Evolutionary conservation across 192 early-diverging fungal genomes (phyloP), one percentile per base, ranked within the genome.

Genomic region (Diversispora epigaea): DNA sequence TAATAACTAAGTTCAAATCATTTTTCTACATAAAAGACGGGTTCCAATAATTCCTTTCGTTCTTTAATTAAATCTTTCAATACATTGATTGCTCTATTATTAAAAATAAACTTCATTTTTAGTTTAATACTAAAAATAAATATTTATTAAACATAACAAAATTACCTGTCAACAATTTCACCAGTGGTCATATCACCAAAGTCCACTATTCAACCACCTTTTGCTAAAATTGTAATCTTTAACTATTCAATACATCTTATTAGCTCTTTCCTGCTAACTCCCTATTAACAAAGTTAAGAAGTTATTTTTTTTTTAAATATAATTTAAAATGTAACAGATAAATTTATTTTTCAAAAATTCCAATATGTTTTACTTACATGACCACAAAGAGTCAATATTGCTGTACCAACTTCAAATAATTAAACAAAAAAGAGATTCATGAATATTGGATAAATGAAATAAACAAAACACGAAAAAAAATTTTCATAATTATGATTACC

Each of bases 1-100:
- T 95, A 95, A 74, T 91, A 93, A 52, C 87, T 89, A 2, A 95
- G 81, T 78, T 93, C 92, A 73, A 95, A 95, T 43, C 91, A 85
- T 79, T 92, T 93, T 19, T 90, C 83, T 5, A 87, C 91, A 76
- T 92, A 93, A 80, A 91, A 95, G 6, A 92, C 90, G 17, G 90
- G 89, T 70, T 95, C 93, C 19, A 95, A 77, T n/a, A 95, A 80
- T 45, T 93, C 92, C 64, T 84, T 90, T 50, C 89, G 84, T 56
- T 88, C 83, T 7, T 91, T 92, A 70, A 95, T 87, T 21, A 93
- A 76, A 68, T 93, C 93, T 55, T 89, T 90, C 63, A 93, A 81
- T 4, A 92, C 89, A 46, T 79, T 76, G 8, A 93, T 74, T 2
- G 92, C 89, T n/a, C 85, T 87, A 62, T 68, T 12, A 70, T 22